Evolutionary conservation across 208 protist species (phyloP).

Genomic region (Leishmania martiniquensis): DNA sequence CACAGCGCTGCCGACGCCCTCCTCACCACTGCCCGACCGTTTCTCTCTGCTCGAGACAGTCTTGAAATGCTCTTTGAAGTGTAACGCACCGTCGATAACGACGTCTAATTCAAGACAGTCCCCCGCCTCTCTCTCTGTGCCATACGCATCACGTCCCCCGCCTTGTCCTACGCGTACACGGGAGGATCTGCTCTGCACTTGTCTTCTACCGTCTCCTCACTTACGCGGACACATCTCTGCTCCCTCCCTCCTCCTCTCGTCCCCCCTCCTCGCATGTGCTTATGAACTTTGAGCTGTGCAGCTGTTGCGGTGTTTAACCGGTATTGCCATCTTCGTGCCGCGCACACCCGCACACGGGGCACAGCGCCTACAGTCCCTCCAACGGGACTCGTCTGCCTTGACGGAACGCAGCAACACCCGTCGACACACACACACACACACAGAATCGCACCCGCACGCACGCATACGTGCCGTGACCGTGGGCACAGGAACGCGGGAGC

Average conservation of each 20-base stretch:
- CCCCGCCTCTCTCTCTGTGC: not conserved
- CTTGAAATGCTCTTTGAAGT: too few relatives aligned
- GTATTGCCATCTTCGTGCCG: not conserved
- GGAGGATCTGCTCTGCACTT: not conserved
- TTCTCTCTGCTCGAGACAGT: not conserved
- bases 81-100: not conserved
- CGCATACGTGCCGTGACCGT: not conserved
- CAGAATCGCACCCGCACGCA: not conserved
- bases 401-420: not conserved
- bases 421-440: conserved; percentile 6
- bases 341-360: not conserved
- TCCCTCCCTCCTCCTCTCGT: not conserved
- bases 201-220: not conserved
- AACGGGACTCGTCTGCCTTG: not conserved
- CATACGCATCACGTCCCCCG: not conserved
- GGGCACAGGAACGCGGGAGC: not conserved
- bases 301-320: not conserved
- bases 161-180: not conserved
- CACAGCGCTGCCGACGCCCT: not conserved
- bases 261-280: not conserved
- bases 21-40: not conserved
- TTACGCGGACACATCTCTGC: not conserved
- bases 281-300: not conserved
- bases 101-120: not conserved
- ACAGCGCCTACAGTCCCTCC: too few relatives aligned